Percentiles rank a stretch among this genome's conserved stretches.
Conservation (phyloP, 768 basidiomycete species). For the Leccinum longicurvipes region DNA sequence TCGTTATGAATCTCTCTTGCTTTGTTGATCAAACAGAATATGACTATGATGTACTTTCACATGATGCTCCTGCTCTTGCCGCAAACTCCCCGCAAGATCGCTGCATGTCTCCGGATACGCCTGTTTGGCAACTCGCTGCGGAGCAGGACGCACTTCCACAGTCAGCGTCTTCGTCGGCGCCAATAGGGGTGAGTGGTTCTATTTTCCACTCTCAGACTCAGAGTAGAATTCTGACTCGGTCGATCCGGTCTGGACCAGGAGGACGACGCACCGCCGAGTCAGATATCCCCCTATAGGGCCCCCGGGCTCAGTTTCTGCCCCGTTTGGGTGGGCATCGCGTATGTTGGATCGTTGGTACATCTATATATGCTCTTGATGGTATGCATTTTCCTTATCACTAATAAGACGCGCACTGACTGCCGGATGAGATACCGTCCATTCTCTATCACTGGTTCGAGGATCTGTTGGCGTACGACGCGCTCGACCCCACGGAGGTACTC, state of each 20-base stretch:
- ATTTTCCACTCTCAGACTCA: no score
- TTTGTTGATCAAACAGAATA: neutral
- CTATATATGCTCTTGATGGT: conserved; percentile 26
- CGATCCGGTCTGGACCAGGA: neutral
- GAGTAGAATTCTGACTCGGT: neutral
- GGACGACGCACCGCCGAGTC: neutral
- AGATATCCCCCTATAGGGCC: conserved; percentile 1
- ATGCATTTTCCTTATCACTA: neutral
- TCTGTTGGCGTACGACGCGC: conserved; percentile 9
- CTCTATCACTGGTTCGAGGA: conserved; percentile 22
- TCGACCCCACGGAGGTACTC: neutral
- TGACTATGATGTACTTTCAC: neutral
- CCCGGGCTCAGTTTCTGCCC: conserved; percentile 23
- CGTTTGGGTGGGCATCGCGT: conserved; percentile 8
- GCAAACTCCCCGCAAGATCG: neutral
- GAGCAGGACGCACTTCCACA: neutral
- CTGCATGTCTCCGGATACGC: neutral
- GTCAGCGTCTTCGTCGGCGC: neutral
- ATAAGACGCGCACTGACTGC: neutral
- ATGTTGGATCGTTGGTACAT: conserved; percentile 15
- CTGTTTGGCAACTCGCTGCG: neutral
- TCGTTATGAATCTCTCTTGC: conserved; percentile 1
- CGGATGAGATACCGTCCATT: conserved; percentile 17
- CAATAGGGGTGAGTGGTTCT: conserved; percentile 1
- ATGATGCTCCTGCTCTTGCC: neutral